Evolutionary conservation across 208 protist species (phyloP), one percentile per base, ranked within the genome.

Genomic region (Trichomonas tenax): DNA sequence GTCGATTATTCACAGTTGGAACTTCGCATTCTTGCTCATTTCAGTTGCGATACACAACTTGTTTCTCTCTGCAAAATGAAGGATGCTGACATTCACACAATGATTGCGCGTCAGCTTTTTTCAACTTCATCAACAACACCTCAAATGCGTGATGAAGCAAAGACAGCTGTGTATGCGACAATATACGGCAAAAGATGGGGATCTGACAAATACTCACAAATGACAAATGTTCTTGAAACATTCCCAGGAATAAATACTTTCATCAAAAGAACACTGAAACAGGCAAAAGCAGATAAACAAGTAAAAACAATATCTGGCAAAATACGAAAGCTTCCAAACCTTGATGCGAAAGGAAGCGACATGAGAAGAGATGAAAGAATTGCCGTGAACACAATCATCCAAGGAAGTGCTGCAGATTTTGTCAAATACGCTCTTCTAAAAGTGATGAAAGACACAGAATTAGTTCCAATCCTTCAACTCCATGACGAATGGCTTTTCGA

Each of bases 361-460:
- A 41, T 23, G n/a, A 48, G 34, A 51, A 23, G 86, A 51, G 86
- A 93, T 93, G 40, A 93, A 93, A 93, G 86, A 51, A 93, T 93
- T 48, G 40, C 86, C 26, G 26, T 93, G 0, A 93, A 93, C 45
- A 93, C 86, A 48, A 58, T 44, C 23, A 93, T 93, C 1, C 86
- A 93, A 93, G 86, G 86, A 51, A 93, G 44, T 51, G 86, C 86
- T 34, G 86, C 86, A 38, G 86, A 93, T 93, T 93, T 93, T 36
- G 86, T 93, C 1, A 93, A 93, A 38, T 93, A 58, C 36, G 86
- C 86, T 34, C 15, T 93, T 38, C 0, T 93, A n/a, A 41, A 51
- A 38, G 44, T 93, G 3, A 58, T 93, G 31, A 38, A 93, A 38
- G 31, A 93, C 0, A 41, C 14, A 8, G 31, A 21, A 15, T 1